Percentiles rank a stretch among this genome's conserved stretches.
Conservation (phyloP, 331 rosid genomes). For the Cydonia oblonga region DNA sequence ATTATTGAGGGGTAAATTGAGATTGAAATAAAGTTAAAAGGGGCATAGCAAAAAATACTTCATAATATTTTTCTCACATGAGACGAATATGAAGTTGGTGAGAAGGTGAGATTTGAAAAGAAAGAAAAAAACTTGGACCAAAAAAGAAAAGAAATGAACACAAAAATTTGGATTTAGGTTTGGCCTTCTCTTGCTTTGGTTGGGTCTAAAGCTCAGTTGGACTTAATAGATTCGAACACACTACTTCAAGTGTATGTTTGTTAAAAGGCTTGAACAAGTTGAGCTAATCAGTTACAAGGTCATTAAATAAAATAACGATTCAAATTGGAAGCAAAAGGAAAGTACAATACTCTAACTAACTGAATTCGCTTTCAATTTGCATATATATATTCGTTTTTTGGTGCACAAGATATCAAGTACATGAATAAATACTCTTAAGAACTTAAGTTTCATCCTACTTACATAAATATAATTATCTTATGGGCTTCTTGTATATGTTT, state of each 20-base stretch:
- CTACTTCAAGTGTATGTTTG: background rate
- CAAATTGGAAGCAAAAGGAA: too few relatives aligned
- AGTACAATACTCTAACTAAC: background rate
- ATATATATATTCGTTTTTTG: too few relatives aligned
- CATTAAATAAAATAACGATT: background rate
- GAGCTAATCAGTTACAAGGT: too few relatives aligned
- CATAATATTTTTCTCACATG: too few relatives aligned
- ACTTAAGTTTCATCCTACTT: background rate
- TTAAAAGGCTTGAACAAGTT: too few relatives aligned
- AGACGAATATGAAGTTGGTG: too few relatives aligned
- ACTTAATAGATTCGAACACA: background rate
- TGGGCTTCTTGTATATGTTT: background rate
- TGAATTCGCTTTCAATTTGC: background rate
- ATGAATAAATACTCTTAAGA: too few relatives aligned
- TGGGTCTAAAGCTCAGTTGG: background rate
- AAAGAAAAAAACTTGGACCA: background rate
- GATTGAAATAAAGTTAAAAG: too few relatives aligned
- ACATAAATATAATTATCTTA: background rate
- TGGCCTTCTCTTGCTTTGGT: background rate
- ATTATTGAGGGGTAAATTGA: too few relatives aligned
- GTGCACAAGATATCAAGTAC: background rate
- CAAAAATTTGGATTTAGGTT: background rate
- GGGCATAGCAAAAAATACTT: too few relatives aligned
- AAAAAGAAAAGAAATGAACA: background rate
- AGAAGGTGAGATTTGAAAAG: background rate